Base-by-base conservation (phyloP, 805 yeast genomes). In the Wickerhamiella allomyrinae region DNA sequence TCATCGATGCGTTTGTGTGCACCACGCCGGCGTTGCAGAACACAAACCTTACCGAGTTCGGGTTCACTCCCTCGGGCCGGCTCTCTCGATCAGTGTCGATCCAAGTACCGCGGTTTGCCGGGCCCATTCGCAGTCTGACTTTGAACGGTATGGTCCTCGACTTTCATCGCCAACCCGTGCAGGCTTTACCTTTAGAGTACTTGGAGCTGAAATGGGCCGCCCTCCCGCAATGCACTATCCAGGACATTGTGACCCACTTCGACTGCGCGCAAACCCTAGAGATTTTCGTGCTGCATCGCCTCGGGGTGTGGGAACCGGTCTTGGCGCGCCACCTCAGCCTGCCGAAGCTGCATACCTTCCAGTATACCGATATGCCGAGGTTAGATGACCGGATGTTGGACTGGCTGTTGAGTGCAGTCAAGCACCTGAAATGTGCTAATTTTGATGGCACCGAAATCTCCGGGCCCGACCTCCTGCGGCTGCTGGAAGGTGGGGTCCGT, bases 401-500 rank as follows among this genome's bases (percentile, higher is more conserved):
- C 29, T 51, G 55, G 53, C 35, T 51, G 15, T 14, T 46, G n/a
- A 20, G 27, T 7, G 42, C 53, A 10, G 42, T 42, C 22, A 49
- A 49, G 19, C 29, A 15, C 9, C 40, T 51, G 19, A 41, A 45
- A 9, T 42, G 44, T 33, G 39, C 46, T 23, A 51, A 51, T 20
- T 33, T 51, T 20, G 55, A 51, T 22, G 48, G 46, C 11, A 51
- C 52, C 17, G 25, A 34, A 15, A 20, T 50, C n/a, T 37, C 49
- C 5, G 54, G 55, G 8, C 49, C 48, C 7, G 39, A 43, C 20
- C 31, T 51, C 5, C 43, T 47, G 25, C 35, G 33, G 20, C 36
- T 50, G 2, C 39, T 49, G 8, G 17, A 20, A 11, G 43, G 41
- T 3, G 39, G 38, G 11, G 33, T 51, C 13, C 34, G 29, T 17